Base-by-base conservation (phyloP, 2,329 filamentous ascomycete genomes). In the Ophiostoma triangulosporum region DNA sequence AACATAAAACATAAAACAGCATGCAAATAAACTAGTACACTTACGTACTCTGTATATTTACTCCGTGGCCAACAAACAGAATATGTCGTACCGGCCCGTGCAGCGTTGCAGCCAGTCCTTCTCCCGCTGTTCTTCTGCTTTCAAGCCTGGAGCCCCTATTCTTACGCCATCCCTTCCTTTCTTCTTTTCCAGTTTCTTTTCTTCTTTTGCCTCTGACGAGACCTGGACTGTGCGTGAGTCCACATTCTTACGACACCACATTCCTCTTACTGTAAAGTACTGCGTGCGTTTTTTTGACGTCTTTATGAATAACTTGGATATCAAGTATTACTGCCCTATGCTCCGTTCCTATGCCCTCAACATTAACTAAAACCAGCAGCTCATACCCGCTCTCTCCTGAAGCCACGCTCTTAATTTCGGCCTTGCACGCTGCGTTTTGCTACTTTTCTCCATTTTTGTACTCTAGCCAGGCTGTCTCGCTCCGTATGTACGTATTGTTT, bases 301-400 rank as follows among this genome's bases (percentile, higher is more conserved):
- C 29, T 31, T 31, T 31, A 31, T 31, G 29, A 3, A 31, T 7
- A 31, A 31, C 12, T 11, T 31, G 7, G 29, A 11, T 11, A 31
- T 31, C 12, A 31, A 6, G 7, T 31, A 6, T 31, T 6, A 3
- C 29, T 31, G 12, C 29, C 12, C 29, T 7, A 6, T 31, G 12
- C 3, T 31, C 29, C 6, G 7, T 17, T 36, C 15, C 6, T 36
- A 35, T 35, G 11, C 6, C 14, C 32, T 24, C 11, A 5, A 6
- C 20, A 24, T 4, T 12, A 4, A 22, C 36, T 43, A 43, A 9
- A 31, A 31, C 38, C 24, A n/a, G n/a, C n/a, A n/a, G n/a, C n/a
- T 29, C 15, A n/a, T n/a, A 46, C 26, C 43, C 43, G 43, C 43
- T 46, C 43, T 31, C 43, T 46, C 43, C 43, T 46, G 43, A 46